A percentile compares a stretch with the other conserved stretches of the same genome.
Evolutionary conservation across 2,329 filamentous ascomycete genomes (phyloP).

Genomic region (Epichloe sibirici): DNA sequence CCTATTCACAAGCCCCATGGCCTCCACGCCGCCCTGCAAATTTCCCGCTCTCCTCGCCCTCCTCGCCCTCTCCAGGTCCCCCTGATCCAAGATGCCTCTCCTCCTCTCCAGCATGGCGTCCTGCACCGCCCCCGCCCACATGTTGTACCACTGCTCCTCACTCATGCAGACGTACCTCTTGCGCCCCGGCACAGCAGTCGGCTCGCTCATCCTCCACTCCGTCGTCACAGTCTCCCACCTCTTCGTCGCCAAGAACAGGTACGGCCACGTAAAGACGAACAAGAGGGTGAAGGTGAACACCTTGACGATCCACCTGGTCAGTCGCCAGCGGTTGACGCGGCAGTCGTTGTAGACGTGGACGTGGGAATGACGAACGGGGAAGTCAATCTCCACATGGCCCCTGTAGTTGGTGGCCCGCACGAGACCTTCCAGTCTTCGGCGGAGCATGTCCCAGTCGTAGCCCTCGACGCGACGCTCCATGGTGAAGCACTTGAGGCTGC

Average conservation of each 20-base stretch:
- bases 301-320: conserved; percentile 50
- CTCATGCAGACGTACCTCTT: conserved; percentile 40
- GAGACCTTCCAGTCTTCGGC: conserved; percentile 38
- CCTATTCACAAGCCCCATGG: conserved; percentile 39
- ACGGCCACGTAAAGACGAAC: conserved; percentile 60
- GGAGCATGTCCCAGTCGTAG: conserved; percentile 44
- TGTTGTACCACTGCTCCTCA: conserved; percentile 48
- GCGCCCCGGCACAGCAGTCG: conserved; percentile 15
- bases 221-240: conserved; percentile 51
- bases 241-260: conserved; percentile 54
- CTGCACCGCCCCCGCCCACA: conserved; percentile 49
- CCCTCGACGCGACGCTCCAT: conserved; percentile 43
- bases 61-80: conserved; percentile 36
- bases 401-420: conserved; percentile 56
- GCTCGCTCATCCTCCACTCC: conserved; percentile 37
- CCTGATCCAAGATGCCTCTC: conserved; percentile 42
- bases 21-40: conserved; percentile 35
- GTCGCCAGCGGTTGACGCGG: conserved; percentile 51
- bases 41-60: conserved; percentile 29
- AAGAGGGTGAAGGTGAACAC: conserved; percentile 55
- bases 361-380: conserved; percentile 43
- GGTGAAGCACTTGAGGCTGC: conserved; percentile 44
- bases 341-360: conserved; percentile 54
- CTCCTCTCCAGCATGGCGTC: conserved; percentile 46
- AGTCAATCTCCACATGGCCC: conserved; percentile 44